A percentile compares a stretch with the other conserved stretches of the same genome.
Conservation (phyloP, 257 asterid genomes). For the Fraxinus cuspidata region DNA sequence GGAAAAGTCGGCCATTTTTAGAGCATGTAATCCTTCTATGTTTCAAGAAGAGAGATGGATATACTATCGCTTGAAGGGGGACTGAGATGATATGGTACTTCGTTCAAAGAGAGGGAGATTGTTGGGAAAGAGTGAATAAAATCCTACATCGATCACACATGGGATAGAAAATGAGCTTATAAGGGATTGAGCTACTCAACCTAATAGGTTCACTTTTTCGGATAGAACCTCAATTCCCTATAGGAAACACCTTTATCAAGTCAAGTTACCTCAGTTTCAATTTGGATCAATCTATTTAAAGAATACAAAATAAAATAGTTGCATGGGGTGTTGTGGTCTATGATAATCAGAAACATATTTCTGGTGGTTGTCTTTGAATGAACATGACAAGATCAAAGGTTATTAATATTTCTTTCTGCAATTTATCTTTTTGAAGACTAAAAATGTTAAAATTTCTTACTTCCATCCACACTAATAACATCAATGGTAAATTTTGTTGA, state of each 20-base stretch:
- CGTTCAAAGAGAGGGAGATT: no score
- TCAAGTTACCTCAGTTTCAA: not conserved
- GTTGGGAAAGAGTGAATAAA: not conserved
- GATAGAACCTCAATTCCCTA: not conserved
- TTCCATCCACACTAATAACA: not conserved
- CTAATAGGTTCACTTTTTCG: not conserved
- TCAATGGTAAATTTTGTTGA: not conserved
- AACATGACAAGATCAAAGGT: not conserved
- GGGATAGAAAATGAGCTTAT: not conserved
- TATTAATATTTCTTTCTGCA: not conserved
- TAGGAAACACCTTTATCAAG: not conserved
- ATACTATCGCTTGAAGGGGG: no score
- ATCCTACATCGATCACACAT: not conserved
- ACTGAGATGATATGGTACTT: no score
- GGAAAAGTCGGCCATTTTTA: no score
- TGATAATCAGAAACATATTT: not conserved
- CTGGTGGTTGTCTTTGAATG: not conserved
- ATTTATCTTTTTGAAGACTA: not conserved
- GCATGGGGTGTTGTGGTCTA: not conserved
- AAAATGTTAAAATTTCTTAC: not conserved
- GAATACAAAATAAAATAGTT: no score
- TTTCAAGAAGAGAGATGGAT: no score
- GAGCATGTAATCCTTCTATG: no score
- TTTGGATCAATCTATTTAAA: not conserved
- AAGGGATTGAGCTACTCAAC: not conserved